Base-by-base conservation (phyloP, 2,329 filamentous ascomycete species). In the Penicillium aurantiogriseum region DNA sequence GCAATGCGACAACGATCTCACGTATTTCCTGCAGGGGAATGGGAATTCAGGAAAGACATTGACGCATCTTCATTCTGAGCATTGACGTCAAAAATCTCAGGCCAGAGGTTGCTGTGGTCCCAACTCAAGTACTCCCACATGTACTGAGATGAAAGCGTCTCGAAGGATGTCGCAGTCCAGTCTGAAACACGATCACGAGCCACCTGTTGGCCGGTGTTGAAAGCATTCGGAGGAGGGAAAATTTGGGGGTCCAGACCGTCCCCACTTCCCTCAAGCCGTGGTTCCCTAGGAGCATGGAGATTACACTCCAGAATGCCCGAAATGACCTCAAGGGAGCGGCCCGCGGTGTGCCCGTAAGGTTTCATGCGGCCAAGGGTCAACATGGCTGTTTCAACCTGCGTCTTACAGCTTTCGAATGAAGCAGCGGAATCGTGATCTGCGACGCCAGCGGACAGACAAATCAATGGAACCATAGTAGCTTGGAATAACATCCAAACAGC, bases 401-500 rank as follows among this genome's bases (percentile, higher is more conserved):
- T 38, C 36, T 59, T 61, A 27, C 55, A 62, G 13, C 46, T 36
- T 39, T 54, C 60, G 15, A 57, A 53, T 17, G 35, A 31, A 17
- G 38, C 38, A 21, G 36, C 36, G 23, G 42, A 42, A 45, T 56
- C 49, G 9, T 54, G 39, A 21, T 58, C 47, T 35, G 40, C 55
- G 5, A 50, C 38, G 4, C 48, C 17, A n/a, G 57, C 51, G n/a
- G 56, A 58, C 11, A 62, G 9, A 21, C 53, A 51, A 31, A 62
- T 36, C 4, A 92, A 81, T 0, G 88, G 88, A 15, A 91, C 85
- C 87, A 91, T 90, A 62, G 84, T 85, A 0, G 88, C 88, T 73
- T 92, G 89, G 74, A 90, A 91, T 58, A 90, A 80, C 71, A 91
- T 86, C 88, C 88, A 91, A 2, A 89, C 88, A 0, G 85, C 88